These are phyloP conservation scores for Bipolaris sorokiniana DNA, from an alignment of 2,329 filamentous ascomycete species.

Conservation along the genomic window DNA sequence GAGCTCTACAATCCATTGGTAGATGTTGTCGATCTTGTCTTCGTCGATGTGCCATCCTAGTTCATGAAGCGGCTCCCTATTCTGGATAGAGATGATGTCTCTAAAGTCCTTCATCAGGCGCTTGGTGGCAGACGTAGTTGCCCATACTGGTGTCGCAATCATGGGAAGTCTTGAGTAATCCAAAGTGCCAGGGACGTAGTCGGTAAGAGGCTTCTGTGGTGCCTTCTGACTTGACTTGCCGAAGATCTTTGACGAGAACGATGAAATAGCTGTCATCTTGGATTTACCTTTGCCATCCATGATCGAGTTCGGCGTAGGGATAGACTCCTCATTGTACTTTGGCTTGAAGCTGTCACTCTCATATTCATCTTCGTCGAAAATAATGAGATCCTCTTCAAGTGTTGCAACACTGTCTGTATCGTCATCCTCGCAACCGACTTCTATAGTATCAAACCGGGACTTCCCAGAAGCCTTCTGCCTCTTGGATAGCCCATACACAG, in stretches of 20 bases:
- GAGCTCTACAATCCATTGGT: slow-evolving; percentile 90
- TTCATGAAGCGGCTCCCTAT: slow-evolving; percentile 63
- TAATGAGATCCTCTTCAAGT: slow-evolving; percentile 54
- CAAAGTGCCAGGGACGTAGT: slow-evolving; percentile 72
- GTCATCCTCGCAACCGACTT: slow-evolving; percentile 49
- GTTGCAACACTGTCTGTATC: slow-evolving; percentile 56
- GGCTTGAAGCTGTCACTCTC: slow-evolving; percentile 21
- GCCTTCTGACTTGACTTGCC: slow-evolving; percentile 30
- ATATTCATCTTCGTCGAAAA: slow-evolving; percentile 41
- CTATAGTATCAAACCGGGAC: slow-evolving; percentile 46
- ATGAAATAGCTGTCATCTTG: slow-evolving; percentile 30
- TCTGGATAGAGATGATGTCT: slow-evolving; percentile 68
- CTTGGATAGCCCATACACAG: slow-evolving; percentile 25
- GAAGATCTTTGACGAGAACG: slow-evolving; percentile 27
- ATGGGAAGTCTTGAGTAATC: slow-evolving; percentile 67
- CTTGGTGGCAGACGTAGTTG: slow-evolving; percentile 65
- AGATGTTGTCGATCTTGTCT: slow-evolving; percentile 72
- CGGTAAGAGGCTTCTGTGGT: slow-evolving; percentile 51
- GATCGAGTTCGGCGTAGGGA: slow-evolving; percentile 36
- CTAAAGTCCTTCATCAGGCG: slow-evolving; percentile 69
- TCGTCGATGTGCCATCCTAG: slow-evolving; percentile 85
- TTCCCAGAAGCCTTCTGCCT: slow-evolving; percentile 38
- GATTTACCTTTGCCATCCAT: slow-evolving; percentile 37
- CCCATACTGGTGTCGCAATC: slow-evolving; percentile 70
- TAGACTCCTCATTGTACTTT: slow-evolving; percentile 16